Evolutionary conservation across 176 grass and related monocot species (phyloP).

Genomic region (Hsuehochloa calcarea): DNA sequence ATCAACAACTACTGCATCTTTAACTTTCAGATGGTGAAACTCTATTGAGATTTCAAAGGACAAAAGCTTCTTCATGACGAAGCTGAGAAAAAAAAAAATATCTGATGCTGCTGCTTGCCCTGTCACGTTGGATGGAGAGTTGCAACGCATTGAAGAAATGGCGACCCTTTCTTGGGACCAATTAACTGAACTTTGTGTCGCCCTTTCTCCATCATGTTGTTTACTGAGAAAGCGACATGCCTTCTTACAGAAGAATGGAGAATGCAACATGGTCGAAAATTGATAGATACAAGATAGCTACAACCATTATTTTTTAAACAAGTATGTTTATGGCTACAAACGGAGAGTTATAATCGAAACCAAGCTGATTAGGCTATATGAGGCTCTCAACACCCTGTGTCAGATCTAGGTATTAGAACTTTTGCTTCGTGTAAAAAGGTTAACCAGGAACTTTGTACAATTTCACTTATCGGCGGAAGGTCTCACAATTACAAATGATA

Average conservation of each 20-base stretch:
- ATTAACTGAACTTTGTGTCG: not conserved
- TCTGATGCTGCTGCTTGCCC: not conserved
- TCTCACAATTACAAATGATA: too few relatives aligned
- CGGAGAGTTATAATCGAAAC: not conserved
- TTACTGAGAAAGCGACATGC: conserved; percentile 28
- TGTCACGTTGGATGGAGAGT: conserved; percentile 21
- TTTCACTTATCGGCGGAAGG: too few relatives aligned
- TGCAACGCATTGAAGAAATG: conserved; percentile 14
- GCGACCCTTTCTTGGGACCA: not conserved
- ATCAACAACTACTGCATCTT: conserved; percentile 18
- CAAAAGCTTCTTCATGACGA: conserved; percentile 26
- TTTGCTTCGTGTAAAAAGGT: not conserved
- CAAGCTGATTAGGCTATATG: not conserved
- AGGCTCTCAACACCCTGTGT: not conserved
- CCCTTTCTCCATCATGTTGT: conserved; percentile 33
- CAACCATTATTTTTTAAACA: conserved; percentile 31
- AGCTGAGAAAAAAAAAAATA: not conserved
- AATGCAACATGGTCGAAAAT: conserved; percentile 12
- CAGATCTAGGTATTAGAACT: not conserved
- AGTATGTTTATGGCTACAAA: conserved; percentile 9
- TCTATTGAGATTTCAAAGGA: not conserved
- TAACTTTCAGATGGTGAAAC: conserved; percentile 25
- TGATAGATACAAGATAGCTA: conserved; percentile 38
- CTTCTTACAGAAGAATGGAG: conserved; percentile 25
- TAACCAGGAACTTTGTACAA: too few relatives aligned